Evolutionary conservation across 257 asterid genomes (phyloP).

Genomic region (Agastache rugosa): DNA sequence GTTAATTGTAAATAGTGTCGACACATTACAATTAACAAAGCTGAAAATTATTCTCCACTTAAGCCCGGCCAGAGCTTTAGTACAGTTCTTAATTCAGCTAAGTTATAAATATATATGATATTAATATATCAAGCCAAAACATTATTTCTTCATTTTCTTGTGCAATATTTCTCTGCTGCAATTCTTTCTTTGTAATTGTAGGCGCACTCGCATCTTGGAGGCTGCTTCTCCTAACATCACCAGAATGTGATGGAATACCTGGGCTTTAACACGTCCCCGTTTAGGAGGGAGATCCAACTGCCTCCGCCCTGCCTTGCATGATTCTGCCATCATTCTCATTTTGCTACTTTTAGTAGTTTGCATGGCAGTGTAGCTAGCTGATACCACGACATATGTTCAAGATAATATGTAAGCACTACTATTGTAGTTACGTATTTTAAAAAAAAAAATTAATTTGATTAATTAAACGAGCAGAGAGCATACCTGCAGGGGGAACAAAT

Average conservation of each 20-base stretch:
- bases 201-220: not conserved
- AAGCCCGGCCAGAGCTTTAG: not conserved
- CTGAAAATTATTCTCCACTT: not conserved
- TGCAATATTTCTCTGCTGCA: not conserved
- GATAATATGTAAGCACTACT: not conserved
- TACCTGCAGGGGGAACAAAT: not conserved
- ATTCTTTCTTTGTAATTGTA: not conserved
- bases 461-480: not conserved
- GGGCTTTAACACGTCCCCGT: constrained; percentile 47
- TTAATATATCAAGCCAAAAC: too few relatives aligned
- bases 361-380: not conserved
- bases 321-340: constrained; percentile 27
- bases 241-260: constrained; percentile 27
- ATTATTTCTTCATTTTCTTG: not conserved
- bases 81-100: too few relatives aligned
- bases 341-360: too few relatives aligned
- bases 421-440: too few relatives aligned
- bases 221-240: constrained; percentile 25
- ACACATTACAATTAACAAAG: not conserved
- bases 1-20: not conserved
- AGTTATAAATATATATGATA: too few relatives aligned
- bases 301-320: constrained; percentile 12
- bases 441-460: too few relatives aligned
- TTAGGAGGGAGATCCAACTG: constrained; percentile 43
- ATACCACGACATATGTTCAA: too few relatives aligned